Percentiles rank a stretch among this genome's conserved stretches.
phyloP scores from a whole-genome alignment of 1,284 basidiomycete species.

The Moesziomyces sp. region DNA sequence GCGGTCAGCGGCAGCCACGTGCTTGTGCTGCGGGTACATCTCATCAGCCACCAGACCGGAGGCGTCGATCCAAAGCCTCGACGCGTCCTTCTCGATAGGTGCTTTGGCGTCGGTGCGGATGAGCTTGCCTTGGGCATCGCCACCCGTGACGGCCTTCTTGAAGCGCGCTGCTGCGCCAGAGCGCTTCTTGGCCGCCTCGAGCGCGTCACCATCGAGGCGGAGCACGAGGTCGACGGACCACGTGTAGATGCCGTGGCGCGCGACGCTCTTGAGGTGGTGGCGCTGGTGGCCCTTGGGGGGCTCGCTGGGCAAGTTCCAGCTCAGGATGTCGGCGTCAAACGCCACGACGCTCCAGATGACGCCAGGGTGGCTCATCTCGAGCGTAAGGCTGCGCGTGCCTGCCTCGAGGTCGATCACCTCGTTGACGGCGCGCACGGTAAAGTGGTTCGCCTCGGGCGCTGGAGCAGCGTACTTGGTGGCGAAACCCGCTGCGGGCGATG shows the following conservation, averaged over 20 bases:
- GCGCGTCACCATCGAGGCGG: constrained; percentile 69
- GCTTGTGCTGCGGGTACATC: constrained; percentile 61
- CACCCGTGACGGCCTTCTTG: constrained; percentile 5
- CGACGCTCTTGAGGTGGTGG: constrained; percentile 91
- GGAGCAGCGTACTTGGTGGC: constrained; percentile 34
- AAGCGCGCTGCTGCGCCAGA: constrained; percentile 9
- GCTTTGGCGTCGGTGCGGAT: constrained; percentile 4
- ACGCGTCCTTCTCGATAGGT: constrained; percentile 24
- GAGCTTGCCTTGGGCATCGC: constrained; percentile 15
- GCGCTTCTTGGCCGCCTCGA: constrained; percentile 18
- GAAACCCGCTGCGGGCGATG: constrained; percentile 67
- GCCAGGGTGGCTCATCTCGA: constrained; percentile 82
- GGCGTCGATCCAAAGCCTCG: constrained; percentile 54
- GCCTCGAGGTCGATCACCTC: constrained; percentile 73
- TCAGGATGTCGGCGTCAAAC: constrained; percentile 88
- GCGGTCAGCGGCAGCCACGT: constrained; percentile 13
- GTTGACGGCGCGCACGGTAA: constrained; percentile 75
- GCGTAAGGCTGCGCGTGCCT: constrained; percentile 78
- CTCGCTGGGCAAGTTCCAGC: constrained; percentile 77
- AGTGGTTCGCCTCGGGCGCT: constrained; percentile 63
- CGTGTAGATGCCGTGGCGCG: constrained; percentile 79
- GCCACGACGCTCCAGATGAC: constrained; percentile 91
- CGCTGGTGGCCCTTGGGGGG: constrained; percentile 72
- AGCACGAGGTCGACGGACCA: constrained; percentile 80
- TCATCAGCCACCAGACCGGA: constrained; percentile 50